A percentile compares a stretch with the other conserved stretches of the same genome.
phyloP scores from a whole-genome alignment of 352 stramenopile species.

The Elongisporangium undulatum region DNA sequence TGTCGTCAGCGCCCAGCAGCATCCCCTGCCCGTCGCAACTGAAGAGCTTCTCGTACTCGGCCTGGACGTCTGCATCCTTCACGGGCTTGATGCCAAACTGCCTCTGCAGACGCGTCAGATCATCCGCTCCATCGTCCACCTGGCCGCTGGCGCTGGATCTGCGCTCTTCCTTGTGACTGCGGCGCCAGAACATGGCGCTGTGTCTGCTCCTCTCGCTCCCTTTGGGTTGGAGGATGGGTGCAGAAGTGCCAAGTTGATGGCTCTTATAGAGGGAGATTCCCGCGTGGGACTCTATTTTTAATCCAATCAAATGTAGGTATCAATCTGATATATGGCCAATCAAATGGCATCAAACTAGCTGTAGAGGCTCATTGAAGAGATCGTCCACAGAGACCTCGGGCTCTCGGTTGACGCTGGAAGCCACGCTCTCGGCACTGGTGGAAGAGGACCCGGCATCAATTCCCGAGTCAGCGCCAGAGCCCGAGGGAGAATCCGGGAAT shows the following conservation, averaged over 20 bases:
- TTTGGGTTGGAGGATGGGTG: too few species aligned
- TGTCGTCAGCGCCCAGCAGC: slow-evolving; percentile 17
- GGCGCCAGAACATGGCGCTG: slow-evolving; percentile 68
- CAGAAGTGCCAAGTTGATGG: background rate
- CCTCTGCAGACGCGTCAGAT: slow-evolving; percentile 58
- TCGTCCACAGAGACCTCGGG: background rate
- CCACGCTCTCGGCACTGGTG: background rate
- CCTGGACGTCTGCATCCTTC: slow-evolving; percentile 63
- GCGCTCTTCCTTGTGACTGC: slow-evolving; percentile 21
- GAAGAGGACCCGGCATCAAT: background rate
- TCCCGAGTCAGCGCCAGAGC: background rate
- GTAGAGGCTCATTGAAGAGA: background rate
- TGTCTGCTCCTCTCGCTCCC: slow-evolving; percentile 3
- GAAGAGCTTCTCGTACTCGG: slow-evolving; percentile 57
- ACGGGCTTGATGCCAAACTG: slow-evolving; percentile 76
- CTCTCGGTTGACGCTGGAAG: background rate
- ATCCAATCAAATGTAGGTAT: background rate
- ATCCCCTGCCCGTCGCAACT: slow-evolving; percentile 37
- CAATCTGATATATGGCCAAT: background rate
- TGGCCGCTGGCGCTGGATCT: slow-evolving; percentile 8
- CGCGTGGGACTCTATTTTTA: background rate
- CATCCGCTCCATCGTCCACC: slow-evolving; percentile 17
- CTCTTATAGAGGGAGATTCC: background rate
- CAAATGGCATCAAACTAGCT: background rate
- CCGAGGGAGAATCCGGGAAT: background rate